Evolutionary conservation across 257 asterid genomes (phyloP), one percentile per base, ranked within the genome.

Genomic region (Nicotiana paniculata): DNA sequence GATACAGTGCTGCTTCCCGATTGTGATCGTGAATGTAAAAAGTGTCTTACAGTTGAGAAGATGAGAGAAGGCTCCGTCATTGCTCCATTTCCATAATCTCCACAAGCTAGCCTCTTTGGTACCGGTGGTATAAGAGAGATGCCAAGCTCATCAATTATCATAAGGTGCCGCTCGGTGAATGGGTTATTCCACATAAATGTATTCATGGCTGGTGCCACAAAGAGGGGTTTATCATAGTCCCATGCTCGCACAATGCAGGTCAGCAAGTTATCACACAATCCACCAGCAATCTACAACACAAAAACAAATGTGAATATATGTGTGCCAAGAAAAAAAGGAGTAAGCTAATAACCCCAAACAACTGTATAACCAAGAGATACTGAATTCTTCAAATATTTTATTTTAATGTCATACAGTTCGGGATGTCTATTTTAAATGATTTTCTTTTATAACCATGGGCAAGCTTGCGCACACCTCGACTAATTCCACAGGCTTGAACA

Each of bases 191-290:
- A 93, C 98, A 95, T 95, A 67, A 92, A 84, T 55, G 96, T 92
- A 80, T 95, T 93, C 99, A 95, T 93, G 65, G 97, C 91, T 21
- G 98, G 98, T 13, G 97, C 97, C 48, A 92, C 91, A 83, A 93
- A 93, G 88, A 93, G 86, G 3, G 99, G 98, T 77, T 95, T 95
- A 63, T 84, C 85, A 79, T 90, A 92, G 89, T 95, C 98, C 97
- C 99, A 95, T 24, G 99, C 97, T 53, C 98, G 92, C 21, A 93
- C 95, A 17, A 95, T 87, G 86, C 99, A 95, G 16, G 97, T 93
- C 87, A 95, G 86, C 89, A 95, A 88, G 90, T 93, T 92, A 85
- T 95, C 98, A 24, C 99, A 93, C 81, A 93, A 87, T 65, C 98
- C 99, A 48, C 94, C 96, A 26, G 98, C 98, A 89, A 93, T 91